Percentiles rank a stretch among this genome's conserved stretches.
Evolutionary conservation across 78 protist species (phyloP).

Genomic region (Dictyostelium purpureum): DNA sequence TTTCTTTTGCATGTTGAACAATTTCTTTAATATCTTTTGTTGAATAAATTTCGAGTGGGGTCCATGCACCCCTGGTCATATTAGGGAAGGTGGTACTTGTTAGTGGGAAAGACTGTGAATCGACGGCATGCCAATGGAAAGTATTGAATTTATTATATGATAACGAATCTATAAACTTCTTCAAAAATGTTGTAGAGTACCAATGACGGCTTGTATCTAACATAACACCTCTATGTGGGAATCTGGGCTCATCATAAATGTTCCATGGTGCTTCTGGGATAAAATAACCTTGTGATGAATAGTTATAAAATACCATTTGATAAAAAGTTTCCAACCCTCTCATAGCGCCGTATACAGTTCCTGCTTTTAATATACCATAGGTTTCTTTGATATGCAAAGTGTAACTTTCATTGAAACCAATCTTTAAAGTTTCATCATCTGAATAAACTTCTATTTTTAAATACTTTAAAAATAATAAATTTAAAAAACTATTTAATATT

Average conservation of each 20-base stretch:
- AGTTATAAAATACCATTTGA: conserved; percentile 18
- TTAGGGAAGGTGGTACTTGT: conserved; percentile 28
- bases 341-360: conserved; percentile 46
- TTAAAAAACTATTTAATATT: background rate
- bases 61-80: background rate
- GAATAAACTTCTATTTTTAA: background rate
- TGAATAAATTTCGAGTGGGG: background rate
- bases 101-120: conserved; percentile 56
- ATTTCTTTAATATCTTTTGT: background rate
- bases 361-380: background rate
- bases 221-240: conserved; percentile 32
- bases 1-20: conserved; percentile 1
- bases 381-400: background rate
- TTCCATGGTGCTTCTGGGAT: background rate
- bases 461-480: background rate
- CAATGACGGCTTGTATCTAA: conserved; percentile 41
- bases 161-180: conserved; percentile 12
- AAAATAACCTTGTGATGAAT: background rate
- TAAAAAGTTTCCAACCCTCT: conserved; percentile 51
- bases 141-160: conserved; percentile 23
- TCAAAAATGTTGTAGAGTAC: background rate
- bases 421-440: background rate
- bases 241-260: background rate
- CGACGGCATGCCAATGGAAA: conserved; percentile 54
- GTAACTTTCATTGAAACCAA: conserved; percentile 43